Conservation (phyloP, 1,284 basidiomycete genomes). For the Fistulina hepatica region DNA sequence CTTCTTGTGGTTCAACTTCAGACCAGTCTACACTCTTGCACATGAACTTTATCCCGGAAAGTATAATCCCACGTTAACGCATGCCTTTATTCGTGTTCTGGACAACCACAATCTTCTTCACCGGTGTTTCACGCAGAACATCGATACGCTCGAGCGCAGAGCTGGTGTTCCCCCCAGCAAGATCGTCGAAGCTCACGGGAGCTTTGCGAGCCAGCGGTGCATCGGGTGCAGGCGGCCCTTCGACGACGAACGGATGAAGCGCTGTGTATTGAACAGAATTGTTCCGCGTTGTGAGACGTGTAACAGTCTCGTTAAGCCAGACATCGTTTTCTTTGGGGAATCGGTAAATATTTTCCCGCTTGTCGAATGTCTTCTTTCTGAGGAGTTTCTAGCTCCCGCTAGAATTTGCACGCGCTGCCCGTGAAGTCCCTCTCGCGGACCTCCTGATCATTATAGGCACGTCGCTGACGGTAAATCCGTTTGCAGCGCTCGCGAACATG, state of each 20-base stretch:
- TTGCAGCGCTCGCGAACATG: slow-evolving; percentile 51
- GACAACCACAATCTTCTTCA: slow-evolving; percentile 54
- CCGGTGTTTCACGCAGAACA: slow-evolving; percentile 81
- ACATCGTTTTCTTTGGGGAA: slow-evolving; percentile 95
- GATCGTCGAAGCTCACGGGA: slow-evolving; percentile 93
- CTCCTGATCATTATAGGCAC: slow-evolving; percentile 90
- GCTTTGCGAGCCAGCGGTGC: slow-evolving; percentile 76
- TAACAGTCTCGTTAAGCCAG: slow-evolving; percentile 74
- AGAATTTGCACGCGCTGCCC: slow-evolving; percentile 40
- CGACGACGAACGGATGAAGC: slow-evolving; percentile 59
- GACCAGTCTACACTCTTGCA: slow-evolving; percentile 72
- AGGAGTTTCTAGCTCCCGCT: slow-evolving; percentile 39
- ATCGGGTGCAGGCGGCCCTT: slow-evolving; percentile 55
- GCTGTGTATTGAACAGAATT: slow-evolving; percentile 42
- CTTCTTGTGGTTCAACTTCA: slow-evolving; percentile 1
- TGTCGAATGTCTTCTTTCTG: slow-evolving; percentile 1
- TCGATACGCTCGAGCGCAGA: slow-evolving; percentile 86
- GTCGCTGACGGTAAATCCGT: slow-evolving; percentile 73
- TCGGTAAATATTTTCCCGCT: slow-evolving; percentile 30
- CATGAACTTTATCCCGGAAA: slow-evolving; percentile 86
- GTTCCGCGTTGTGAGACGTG: slow-evolving; percentile 61
- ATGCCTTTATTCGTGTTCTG: slow-evolving; percentile 82
- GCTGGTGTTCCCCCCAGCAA: slow-evolving; percentile 67
- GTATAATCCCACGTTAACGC: slow-evolving; percentile 80
- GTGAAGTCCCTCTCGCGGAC: slow-evolving; percentile 54